Evolutionary conservation across 2,329 filamentous ascomycete genomes (phyloP).

Genomic region (Calonectria honghensis): DNA sequence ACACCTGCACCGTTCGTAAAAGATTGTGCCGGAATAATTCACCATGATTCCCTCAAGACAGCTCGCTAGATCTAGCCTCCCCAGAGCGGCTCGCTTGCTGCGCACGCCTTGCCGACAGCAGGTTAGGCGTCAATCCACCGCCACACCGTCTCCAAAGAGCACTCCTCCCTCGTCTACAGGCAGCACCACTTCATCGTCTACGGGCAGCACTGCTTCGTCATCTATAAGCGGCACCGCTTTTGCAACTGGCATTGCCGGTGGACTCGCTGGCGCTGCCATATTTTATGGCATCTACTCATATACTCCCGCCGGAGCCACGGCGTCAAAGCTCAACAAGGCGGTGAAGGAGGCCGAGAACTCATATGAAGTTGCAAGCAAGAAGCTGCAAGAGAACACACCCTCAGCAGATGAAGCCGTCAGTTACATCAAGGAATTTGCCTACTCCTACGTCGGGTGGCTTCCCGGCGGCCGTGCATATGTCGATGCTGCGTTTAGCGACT

Average conservation of each 20-base stretch:
- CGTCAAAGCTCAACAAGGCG: conserved; percentile 66
- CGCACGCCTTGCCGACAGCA: conserved; percentile 55
- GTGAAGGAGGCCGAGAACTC: conserved; percentile 75
- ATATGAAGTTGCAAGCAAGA: conserved; percentile 75
- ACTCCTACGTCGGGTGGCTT: conserved; percentile 82
- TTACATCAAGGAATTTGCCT: conserved; percentile 79
- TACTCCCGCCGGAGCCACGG: conserved; percentile 66
- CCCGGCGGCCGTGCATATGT: conserved; percentile 82
- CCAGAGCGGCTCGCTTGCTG: conserved; percentile 53
- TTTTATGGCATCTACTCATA: conserved; percentile 67
- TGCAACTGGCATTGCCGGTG: conserved; percentile 65
- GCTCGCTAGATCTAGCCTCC: conserved; percentile 54
- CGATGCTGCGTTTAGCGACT: conserved; percentile 81
- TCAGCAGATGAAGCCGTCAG: conserved; percentile 79
- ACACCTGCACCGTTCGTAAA: not conserved
- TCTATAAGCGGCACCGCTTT: conserved; percentile 58
- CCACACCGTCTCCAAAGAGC: conserved; percentile 50
- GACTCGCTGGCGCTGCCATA: conserved; percentile 64
- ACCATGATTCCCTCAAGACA: conserved; percentile 58
- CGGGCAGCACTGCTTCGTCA: no score
- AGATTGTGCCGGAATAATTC: not conserved
- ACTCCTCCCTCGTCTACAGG: no score
- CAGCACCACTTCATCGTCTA: no score
- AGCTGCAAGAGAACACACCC: conserved; percentile 77
- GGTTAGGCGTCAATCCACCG: conserved; percentile 65